These are phyloP conservation scores for Crotalaria pallida DNA, from an alignment of 306 rosid species.

Conservation along the genomic window DNA sequence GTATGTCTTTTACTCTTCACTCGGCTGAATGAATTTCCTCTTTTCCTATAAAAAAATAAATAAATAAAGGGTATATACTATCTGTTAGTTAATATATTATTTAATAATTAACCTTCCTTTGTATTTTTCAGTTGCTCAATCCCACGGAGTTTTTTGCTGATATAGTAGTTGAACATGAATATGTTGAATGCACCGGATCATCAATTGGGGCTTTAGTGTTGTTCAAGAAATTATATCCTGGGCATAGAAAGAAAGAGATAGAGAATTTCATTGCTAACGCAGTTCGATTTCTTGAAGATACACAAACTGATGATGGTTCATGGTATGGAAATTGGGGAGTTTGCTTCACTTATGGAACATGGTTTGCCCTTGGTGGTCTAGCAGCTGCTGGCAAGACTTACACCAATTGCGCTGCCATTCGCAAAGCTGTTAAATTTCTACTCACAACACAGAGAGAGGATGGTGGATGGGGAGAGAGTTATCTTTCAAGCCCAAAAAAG, in stretches of 20 bases:
- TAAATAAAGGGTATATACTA: too few species aligned
- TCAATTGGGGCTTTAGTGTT: slow-evolving; percentile 41
- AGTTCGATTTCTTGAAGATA: slow-evolving; percentile 28
- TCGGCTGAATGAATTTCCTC: too few species aligned
- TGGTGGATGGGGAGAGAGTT: slow-evolving; percentile 84
- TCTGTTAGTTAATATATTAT: neutral
- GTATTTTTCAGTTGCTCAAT: slow-evolving; percentile 26
- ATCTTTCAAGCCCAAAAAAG: slow-evolving; percentile 49
- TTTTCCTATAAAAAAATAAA: too few species aligned
- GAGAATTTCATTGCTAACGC: slow-evolving; percentile 31
- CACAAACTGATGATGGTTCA: slow-evolving; percentile 37
- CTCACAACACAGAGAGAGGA: slow-evolving; percentile 39
- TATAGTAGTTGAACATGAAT: slow-evolving; percentile 39
- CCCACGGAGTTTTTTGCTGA: slow-evolving; percentile 35
- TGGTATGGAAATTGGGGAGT: slow-evolving; percentile 65
- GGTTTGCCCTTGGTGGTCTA: slow-evolving; percentile 60
- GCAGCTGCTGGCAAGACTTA: slow-evolving; percentile 55
- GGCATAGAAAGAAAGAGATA: slow-evolving; percentile 39
- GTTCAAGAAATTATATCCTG: slow-evolving; percentile 38
- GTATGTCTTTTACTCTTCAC: too few species aligned
- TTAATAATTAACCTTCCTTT: neutral
- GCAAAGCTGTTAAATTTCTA: slow-evolving; percentile 47
- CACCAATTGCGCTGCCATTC: slow-evolving; percentile 32
- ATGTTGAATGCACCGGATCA: slow-evolving; percentile 50
- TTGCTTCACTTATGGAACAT: slow-evolving; percentile 56